Base-by-base conservation (phyloP, 768 basidiomycete genomes). In the Macrocybe gigantea region DNA sequence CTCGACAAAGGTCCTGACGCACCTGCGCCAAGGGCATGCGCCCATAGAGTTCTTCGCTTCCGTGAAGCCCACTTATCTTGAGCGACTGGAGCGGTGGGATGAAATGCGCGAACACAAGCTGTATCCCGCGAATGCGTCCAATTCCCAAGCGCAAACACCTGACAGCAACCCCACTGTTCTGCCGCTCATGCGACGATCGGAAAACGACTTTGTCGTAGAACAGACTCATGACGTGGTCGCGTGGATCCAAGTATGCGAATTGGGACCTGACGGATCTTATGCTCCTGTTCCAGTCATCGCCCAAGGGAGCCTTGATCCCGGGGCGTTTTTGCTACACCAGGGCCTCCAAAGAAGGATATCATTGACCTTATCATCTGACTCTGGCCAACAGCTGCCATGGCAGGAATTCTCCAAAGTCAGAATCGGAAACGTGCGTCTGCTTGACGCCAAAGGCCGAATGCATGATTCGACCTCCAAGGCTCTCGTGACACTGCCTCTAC, bases 41-140 rank as follows among this genome's bases (percentile, higher is more conserved):
- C 85, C 85, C 1, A 77, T 99, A 58, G 91, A 96, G 58, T 88
- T 98, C 64, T 97, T 94, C 55, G 95, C 89, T 10, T 75, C 83
- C 6, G 73, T 86, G 50, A 82, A 80, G 43, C 79, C 90, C 10
- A 85, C 83, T 11, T 98, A 95, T 64, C 64, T 98, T 55, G 87
- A 91, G 52, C 80, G 92, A 5, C 70, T 97, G 65, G 92, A 93
- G 59, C 79, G 88, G 48, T 96, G 93, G 93, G 95, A 97, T 60
- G 88, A 93, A 60, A 76, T 89, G 73, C 81, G 93, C 33, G 93
- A 97, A 53, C 80, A 86, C 41, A 79, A 80, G 53, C 66, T 70
- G 50, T 68, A 66, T 52, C 64, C 72, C 38, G 60, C 68, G 40
- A 66, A 62, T 46, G 51, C 68, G 14, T 53, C 61, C 31, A 64